phyloP scores from a whole-genome alignment of 164 flowering plant genomes.

The Hamamelis virginiana region DNA sequence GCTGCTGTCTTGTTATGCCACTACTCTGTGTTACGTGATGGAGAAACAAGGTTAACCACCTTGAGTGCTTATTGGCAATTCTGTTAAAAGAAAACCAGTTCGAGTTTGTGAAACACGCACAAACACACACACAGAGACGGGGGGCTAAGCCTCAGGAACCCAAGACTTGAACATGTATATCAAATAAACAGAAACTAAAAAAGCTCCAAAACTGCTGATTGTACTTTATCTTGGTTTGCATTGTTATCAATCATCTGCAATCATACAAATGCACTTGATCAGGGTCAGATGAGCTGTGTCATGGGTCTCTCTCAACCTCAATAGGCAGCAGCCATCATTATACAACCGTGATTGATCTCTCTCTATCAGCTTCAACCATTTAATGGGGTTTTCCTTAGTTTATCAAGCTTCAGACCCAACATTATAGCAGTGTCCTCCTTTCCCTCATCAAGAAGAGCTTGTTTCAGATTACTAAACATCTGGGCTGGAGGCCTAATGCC shows the following conservation, averaged over 20 bases:
- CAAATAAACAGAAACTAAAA: neutral
- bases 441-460: conserved; percentile 68
- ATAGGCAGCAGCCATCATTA: neutral
- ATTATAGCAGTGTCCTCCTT: conserved; percentile 45
- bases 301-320: neutral
- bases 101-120: too few species aligned
- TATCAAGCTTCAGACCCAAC: conserved; percentile 54
- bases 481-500: conserved; percentile 78
- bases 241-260: neutral
- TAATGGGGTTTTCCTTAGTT: conserved; percentile 46
- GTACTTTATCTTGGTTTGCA: neutral
- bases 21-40: too few species aligned
- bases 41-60: too few species aligned
- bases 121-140: too few species aligned
- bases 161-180: neutral
- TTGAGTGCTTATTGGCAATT: too few species aligned
- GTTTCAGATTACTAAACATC: conserved; percentile 63
- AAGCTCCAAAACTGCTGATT: neutral
- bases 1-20: too few species aligned
- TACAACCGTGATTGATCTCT: neutral
- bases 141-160: too few species aligned
- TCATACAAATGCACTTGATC: too few species aligned
- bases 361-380: conserved; percentile 26
- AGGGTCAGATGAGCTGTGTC: neutral
- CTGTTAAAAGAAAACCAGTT: too few species aligned